These are phyloP conservation scores for Microcyclospora pomicola DNA, from an alignment of 2,329 filamentous ascomycete species.

Conservation along the genomic window DNA sequence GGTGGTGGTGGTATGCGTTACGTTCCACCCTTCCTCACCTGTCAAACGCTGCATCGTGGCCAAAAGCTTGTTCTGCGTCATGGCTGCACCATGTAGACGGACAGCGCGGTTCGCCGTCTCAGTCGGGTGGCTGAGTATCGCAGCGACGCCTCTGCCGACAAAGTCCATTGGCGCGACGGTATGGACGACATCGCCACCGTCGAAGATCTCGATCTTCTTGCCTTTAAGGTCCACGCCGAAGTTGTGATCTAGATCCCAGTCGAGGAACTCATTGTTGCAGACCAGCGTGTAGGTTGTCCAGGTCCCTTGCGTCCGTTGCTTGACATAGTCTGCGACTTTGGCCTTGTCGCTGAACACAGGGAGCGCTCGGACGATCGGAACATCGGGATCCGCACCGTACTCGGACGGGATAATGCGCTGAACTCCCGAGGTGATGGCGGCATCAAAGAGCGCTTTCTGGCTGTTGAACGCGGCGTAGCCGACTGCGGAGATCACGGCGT, in stretches of 20 bases:
- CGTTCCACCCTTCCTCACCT: constrained; percentile 17
- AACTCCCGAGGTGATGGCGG: constrained; percentile 26
- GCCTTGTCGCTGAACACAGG: constrained; percentile 27
- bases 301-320: constrained; percentile 10
- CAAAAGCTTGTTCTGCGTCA: constrained; percentile 26
- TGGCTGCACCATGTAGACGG: constrained; percentile 22
- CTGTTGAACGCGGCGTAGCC: constrained; percentile 15
- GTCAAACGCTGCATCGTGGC: constrained; percentile 22
- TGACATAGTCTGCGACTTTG: constrained; percentile 23
- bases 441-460: constrained; percentile 25
- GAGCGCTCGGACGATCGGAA: constrained; percentile 17
- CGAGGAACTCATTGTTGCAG: constrained; percentile 25
- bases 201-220: constrained; percentile 20
- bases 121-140: constrained; percentile 20
- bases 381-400: constrained; percentile 27
- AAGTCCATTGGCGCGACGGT: constrained; percentile 19
- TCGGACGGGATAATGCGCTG: constrained; percentile 29
- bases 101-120: constrained; percentile 25
- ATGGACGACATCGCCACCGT: constrained; percentile 22
- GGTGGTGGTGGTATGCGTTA: constrained; percentile 11
- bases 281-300: constrained; percentile 24
- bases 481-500: constrained; percentile 26
- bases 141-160: constrained; percentile 22
- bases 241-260: constrained; percentile 21
- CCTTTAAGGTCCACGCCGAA: constrained; percentile 20